phyloP scores from a whole-genome alignment of 2,329 filamentous ascomycete species.

The Botrytis pseudocinerea region DNA sequence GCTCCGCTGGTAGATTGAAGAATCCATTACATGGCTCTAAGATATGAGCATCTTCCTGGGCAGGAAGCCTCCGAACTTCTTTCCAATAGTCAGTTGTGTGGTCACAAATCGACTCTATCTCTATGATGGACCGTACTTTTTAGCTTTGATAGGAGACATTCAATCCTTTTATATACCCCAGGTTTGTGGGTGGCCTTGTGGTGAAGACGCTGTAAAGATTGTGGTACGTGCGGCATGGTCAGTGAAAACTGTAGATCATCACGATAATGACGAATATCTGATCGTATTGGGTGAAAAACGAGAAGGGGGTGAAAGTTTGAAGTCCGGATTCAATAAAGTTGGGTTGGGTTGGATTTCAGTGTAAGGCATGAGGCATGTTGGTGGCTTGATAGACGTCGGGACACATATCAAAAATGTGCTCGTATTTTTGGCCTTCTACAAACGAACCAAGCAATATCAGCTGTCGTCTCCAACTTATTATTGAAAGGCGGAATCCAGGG shows the following conservation, averaged over 20 bases:
- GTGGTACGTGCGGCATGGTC: constrained; percentile 20
- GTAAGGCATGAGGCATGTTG: constrained; percentile 1
- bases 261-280: constrained; percentile 7
- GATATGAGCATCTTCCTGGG: constrained; percentile 3
- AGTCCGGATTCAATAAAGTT: background rate
- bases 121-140: constrained; percentile 12
- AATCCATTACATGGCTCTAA: constrained; percentile 11
- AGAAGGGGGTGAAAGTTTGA: background rate
- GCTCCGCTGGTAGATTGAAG: constrained; percentile 16
- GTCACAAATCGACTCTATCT: constrained; percentile 4
- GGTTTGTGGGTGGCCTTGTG: constrained; percentile 12
- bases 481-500: constrained; percentile 10
- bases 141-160: constrained; percentile 12
- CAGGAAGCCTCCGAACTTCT: background rate
- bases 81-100: constrained; percentile 16
- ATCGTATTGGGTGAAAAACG: background rate
- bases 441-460: constrained; percentile 5
- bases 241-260: constrained; percentile 11
- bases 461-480: background rate
- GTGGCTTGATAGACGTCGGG: constrained; percentile 15
- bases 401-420: constrained; percentile 9
- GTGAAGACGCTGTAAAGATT: constrained; percentile 6
- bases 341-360: constrained; percentile 16
- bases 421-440: background rate
- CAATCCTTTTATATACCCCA: constrained; percentile 8